Conservation (phyloP, 208 protist genomes). For the Leishmania major region DNA sequence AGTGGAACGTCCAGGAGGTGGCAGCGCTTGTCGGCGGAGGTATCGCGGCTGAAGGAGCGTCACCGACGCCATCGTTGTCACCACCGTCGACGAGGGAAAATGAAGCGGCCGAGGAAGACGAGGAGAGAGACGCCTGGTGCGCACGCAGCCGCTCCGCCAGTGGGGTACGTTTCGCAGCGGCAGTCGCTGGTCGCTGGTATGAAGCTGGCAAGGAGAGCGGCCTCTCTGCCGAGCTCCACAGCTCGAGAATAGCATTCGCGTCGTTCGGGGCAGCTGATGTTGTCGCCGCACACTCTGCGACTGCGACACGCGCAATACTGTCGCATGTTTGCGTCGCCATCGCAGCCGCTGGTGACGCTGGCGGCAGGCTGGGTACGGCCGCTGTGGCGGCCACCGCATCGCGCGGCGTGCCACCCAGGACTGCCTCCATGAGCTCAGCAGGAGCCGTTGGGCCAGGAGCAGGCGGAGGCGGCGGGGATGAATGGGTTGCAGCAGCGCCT, state of each 20-base stretch:
- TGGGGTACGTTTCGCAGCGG: neutral
- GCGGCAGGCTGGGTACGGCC: neutral
- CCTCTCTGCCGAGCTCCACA: slow-evolving; percentile 51
- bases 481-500: neutral
- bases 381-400: too few species aligned
- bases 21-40: slow-evolving; percentile 15
- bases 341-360: neutral
- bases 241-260: slow-evolving; percentile 25
- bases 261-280: neutral
- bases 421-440: slow-evolving; percentile 1
- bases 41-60: neutral
- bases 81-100: neutral
- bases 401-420: neutral
- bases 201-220: slow-evolving; percentile 26
- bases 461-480: neutral
- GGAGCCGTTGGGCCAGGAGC: neutral
- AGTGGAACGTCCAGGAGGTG: slow-evolving; percentile 54
- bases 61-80: neutral
- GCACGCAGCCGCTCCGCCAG: slow-evolving; percentile 3
- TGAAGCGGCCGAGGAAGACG: neutral
- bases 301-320: neutral
- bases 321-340: neutral
- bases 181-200: slow-evolving; percentile 5
- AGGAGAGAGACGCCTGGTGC: slow-evolving; percentile 3
- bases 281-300: neutral